Base-by-base conservation (phyloP, 305 asterid species). In the Lippia alba region DNA sequence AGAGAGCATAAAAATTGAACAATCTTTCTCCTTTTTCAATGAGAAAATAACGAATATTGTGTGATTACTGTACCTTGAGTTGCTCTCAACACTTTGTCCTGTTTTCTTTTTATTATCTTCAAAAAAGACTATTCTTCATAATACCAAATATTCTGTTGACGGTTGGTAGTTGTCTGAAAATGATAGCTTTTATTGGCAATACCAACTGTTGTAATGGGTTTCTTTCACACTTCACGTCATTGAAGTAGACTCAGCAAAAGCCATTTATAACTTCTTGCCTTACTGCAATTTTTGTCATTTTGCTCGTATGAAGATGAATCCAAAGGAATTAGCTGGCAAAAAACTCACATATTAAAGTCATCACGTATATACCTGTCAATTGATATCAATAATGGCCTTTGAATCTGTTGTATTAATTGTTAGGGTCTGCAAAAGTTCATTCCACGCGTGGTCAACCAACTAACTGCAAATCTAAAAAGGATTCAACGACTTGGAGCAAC, bases 401-500 rank as follows among this genome's bases (percentile, higher is more conserved):
- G 8, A 44, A 44, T 44, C 6, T 16, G 8, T 61, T 45, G 5
- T 24, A 24, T 24, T 1, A 24, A 24, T 24, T 24, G 30, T 12
- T 45, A 86, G 93, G 83, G 75, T 66, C 65, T 87, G 16, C 80
- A 53, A 24, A 54, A 5, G 17, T 85, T 81, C 78, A 85, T 85
- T 61, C 73, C 83, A 32, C 46, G 4, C 3, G 93, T 87, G 82
- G 33, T 87, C 2, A 76, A 56, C n/a, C 83, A 87, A 62, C 80
- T 87, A 0, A 67, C 70, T 5, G 12, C 36, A 56, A 70, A 84
- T 77, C 30, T 85, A 18, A 57, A 53, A 40, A 72, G 76, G 7
- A 51, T 87, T 8, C 68, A 60, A 12, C 48, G 49, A 4, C 54
- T 85, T 0, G 93, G 90, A 30, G 90, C 84, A 3, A 76, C 64